Conservation (phyloP, 1,284 basidiomycete species). For the Malassezia equina region DNA sequence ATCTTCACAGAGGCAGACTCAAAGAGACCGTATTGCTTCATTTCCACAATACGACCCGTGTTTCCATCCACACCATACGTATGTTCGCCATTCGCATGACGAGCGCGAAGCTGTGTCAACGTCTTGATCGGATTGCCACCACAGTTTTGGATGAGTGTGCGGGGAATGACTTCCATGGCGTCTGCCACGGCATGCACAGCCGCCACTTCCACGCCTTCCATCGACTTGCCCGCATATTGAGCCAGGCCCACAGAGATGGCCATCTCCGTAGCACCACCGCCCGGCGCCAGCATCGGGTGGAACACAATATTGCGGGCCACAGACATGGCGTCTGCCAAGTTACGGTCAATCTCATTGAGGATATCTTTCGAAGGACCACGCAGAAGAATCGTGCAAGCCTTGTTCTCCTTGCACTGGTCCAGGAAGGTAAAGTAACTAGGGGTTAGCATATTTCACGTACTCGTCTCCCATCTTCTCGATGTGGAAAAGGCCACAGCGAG, state of each 20-base stretch:
- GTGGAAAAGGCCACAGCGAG: constrained; percentile 84
- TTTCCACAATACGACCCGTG: constrained; percentile 85
- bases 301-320: constrained; percentile 95
- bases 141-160: constrained; percentile 87
- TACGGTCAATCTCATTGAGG: constrained; percentile 93
- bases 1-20: constrained; percentile 95
- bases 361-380: constrained; percentile 97
- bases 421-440: constrained; percentile 88
- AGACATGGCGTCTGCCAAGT: constrained; percentile 93
- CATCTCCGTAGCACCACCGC: constrained; percentile 97
- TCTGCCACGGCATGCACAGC: constrained; percentile 86
- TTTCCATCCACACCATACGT: constrained; percentile 91
- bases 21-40: constrained; percentile 85
- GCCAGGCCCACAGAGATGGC: constrained; percentile 81
- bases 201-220: constrained; percentile 69
- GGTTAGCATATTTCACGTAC: constrained; percentile 51
- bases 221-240: constrained; percentile 62
- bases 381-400: constrained; percentile 96
- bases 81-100: constrained; percentile 81
- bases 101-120: constrained; percentile 76
- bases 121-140: constrained; percentile 89
- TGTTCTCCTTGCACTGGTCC: constrained; percentile 79
- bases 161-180: constrained; percentile 92
- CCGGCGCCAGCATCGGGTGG: constrained; percentile 80
- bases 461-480: constrained; percentile 97